Evolutionary conservation across 352 stramenopile genomes (phyloP), one percentile per base, ranked within the genome.

Genomic region (Thraustochytrium sp.): DNA sequence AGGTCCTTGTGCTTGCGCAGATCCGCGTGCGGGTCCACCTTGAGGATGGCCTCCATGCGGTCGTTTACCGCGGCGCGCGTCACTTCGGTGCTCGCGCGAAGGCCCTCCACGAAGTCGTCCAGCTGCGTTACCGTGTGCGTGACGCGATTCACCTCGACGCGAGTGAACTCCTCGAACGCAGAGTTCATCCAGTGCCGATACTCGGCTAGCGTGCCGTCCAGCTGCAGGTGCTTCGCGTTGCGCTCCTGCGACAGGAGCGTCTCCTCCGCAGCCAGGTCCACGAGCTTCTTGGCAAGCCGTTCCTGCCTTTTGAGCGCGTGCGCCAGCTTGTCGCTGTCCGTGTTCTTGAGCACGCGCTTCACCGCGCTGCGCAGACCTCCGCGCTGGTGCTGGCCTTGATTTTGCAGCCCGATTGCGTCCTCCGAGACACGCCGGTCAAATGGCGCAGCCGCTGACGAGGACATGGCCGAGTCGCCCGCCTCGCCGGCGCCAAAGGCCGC

Each of bases 261-360:
- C 51, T 80, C 34, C 26, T 80, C 68, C 23, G 63, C 53, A 3
- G 68, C 68, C n/a, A 42, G 21, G 13, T 63, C 34, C 26, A 26
- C 36, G 13, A 80, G 31, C 36, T 72, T 61, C 9, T 48, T 61
- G n/a, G 68, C 68, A 16, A 80, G 38, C 26, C 68, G 68, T 34
- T 80, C 68, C 42, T 80, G 68, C 42, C 53, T 61, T 16, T 72
- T 61, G 5, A 36, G 68, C 18, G 68, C 68, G 31, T 51, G 68
- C 1, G 53, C 48, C 21, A 80, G 37, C 13, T 51, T 63, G 34
- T 80, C 68, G 23, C 16, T 44, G 42, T 80, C 68, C 18, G 68
- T 37, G 2, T 11, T 55, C 31, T 80, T 80, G 1, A 80, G 49
- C 23, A 80, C 68, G 21, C 34, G 40, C 49, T 80, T 80, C 13